phyloP scores from a whole-genome alignment of 2,329 filamentous ascomycete species.

The Neoscytalidium dimidiatum region DNA sequence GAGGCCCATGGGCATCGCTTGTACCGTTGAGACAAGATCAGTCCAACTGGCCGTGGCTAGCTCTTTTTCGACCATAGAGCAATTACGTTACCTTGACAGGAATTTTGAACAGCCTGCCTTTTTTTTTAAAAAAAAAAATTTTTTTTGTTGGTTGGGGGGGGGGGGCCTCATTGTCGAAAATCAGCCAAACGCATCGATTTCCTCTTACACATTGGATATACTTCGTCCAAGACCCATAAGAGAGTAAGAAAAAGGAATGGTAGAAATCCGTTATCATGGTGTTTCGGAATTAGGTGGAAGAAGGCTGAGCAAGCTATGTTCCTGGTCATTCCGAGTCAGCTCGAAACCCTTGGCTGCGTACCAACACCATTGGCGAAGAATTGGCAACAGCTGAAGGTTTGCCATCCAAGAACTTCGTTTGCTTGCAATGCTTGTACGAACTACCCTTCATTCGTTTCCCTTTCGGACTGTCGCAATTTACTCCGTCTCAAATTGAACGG shows the following conservation, averaged over 20 bases:
- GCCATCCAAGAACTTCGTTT: not conserved
- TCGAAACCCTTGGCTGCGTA: not conserved
- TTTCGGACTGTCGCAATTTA: not conserved
- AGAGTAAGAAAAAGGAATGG: not conserved
- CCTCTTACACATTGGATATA: not conserved
- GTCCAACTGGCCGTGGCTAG: not conserved
- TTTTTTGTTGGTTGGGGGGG: too few species aligned
- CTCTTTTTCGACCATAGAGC: not conserved
- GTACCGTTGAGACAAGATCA: not conserved
- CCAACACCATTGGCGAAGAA: not conserved
- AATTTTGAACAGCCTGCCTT: too few species aligned
- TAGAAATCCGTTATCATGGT: not conserved
- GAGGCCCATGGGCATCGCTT: not conserved
- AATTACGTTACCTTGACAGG: too few species aligned
- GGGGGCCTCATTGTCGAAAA: too few species aligned
- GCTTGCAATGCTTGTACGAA: not conserved
- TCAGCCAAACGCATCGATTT: not conserved
- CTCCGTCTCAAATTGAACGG: not conserved
- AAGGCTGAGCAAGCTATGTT: not conserved
- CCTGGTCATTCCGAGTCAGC: not conserved
- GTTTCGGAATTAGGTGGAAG: not conserved
- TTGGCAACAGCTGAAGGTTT: not conserved
- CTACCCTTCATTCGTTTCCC: not conserved
- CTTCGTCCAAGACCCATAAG: not conserved
- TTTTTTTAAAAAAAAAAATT: too few species aligned